Evolutionary conservation across 345 rosid species (phyloP).

Genomic region (Arabidopsis thaliana): TAIR10.1 NC_003070.9:21612001-21612500

Average conservation of each 20-base stretch:
- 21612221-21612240: too few relatives aligned
- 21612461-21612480: conserved; percentile 19
- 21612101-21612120: too few relatives aligned
- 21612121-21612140: too few relatives aligned
- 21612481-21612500: not conserved
- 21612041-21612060: too few relatives aligned
- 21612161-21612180: too few relatives aligned
- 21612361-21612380: not conserved
- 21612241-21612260: not conserved
- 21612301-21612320: not conserved
- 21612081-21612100: too few relatives aligned
- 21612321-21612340: not conserved
- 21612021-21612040: too few relatives aligned
- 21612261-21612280: not conserved
- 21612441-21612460: not conserved
- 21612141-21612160: too few relatives aligned
- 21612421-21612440: not conserved
- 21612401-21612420: not conserved
- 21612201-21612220: too few relatives aligned
- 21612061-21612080: too few relatives aligned
- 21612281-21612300: not conserved
- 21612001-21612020: too few relatives aligned
- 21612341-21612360: not conserved
- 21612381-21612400: not conserved
- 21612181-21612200: too few relatives aligned